Percentiles rank a stretch among this genome's conserved stretches.
Conservation (phyloP, 768 basidiomycete genomes). For the Clavulina sp. region DNA sequence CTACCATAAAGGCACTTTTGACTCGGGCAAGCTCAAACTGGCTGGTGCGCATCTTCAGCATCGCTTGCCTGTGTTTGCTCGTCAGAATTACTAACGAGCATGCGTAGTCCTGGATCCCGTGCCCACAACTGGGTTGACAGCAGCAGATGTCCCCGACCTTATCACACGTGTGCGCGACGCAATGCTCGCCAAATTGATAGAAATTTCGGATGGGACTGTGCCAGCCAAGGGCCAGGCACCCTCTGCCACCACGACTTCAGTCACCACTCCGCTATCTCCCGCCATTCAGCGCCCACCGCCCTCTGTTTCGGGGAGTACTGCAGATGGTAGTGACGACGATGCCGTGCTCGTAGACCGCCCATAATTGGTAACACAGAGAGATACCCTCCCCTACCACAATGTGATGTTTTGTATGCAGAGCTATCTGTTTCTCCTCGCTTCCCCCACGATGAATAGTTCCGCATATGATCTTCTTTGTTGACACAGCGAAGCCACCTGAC, state of each 20-base stretch:
- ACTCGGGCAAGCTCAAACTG: conserved; percentile 63
- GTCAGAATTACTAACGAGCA: conserved; percentile 2
- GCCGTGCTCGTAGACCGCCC: conserved; percentile 8
- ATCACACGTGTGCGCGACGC: conserved; percentile 46
- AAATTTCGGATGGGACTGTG: conserved; percentile 37
- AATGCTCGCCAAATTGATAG: conserved; percentile 64
- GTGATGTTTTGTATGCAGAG: too few species aligned
- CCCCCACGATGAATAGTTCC: too few species aligned
- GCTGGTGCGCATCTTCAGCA: conserved; percentile 40
- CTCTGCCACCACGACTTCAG: neutral
- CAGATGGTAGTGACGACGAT: conserved; percentile 3
- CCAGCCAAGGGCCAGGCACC: neutral
- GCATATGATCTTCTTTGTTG: too few species aligned
- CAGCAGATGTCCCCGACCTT: conserved; percentile 52
- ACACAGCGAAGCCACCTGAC: too few species aligned
- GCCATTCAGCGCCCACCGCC: neutral
- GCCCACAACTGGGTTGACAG: conserved; percentile 49
- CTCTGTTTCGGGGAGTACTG: neutral
- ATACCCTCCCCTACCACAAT: too few species aligned
- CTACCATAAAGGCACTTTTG: conserved; percentile 64
- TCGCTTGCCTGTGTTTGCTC: neutral
- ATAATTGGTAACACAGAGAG: too few species aligned
- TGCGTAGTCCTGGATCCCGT: conserved; percentile 76
- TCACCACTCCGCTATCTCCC: neutral
- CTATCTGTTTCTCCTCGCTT: too few species aligned